Percentiles rank a stretch among this genome's conserved stretches.
phyloP scores from a whole-genome alignment of 768 basidiomycete species.

The Gloeostereum incarnatum region DNA sequence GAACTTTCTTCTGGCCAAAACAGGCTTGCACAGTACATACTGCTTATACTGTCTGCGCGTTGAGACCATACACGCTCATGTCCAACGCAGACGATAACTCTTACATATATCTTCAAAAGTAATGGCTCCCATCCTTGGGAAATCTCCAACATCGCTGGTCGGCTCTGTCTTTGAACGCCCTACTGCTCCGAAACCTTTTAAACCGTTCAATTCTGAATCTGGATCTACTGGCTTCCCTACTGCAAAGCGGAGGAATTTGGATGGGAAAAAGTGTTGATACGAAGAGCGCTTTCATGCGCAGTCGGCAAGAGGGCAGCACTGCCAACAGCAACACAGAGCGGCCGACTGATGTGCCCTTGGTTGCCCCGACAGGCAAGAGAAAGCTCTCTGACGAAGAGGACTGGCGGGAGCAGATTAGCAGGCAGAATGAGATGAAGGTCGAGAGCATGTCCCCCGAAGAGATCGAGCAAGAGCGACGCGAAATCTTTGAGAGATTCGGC shows the following conservation, averaged over 20 bases:
- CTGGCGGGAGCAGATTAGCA: constrained; percentile 50
- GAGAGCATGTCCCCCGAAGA: constrained; percentile 66
- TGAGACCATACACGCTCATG: too few species aligned
- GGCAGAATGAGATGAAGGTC: constrained; percentile 57
- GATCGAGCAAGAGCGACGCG: constrained; percentile 49
- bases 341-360: constrained; percentile 8
- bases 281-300: constrained; percentile 49
- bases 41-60: too few species aligned
- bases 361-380: constrained; percentile 9
- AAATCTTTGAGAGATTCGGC: constrained; percentile 70
- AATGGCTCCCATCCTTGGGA: too few species aligned
- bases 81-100: too few species aligned
- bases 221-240: constrained; percentile 48
- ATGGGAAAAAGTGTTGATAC: too few species aligned
- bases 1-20: too few species aligned
- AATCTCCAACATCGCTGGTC: constrained; percentile 10
- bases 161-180: constrained; percentile 42
- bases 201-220: constrained; percentile 11
- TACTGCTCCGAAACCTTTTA: constrained; percentile 16
- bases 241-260: constrained; percentile 47
- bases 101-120: too few species aligned
- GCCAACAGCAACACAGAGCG: neutral
- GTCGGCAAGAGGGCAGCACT: constrained; percentile 24
- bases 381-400: constrained; percentile 13
- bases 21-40: too few species aligned